Percentiles rank a stretch among this genome's conserved stretches.
phyloP scores from a whole-genome alignment of 2,329 filamentous ascomycete genomes.

The Pseudocercospora musae region DNA sequence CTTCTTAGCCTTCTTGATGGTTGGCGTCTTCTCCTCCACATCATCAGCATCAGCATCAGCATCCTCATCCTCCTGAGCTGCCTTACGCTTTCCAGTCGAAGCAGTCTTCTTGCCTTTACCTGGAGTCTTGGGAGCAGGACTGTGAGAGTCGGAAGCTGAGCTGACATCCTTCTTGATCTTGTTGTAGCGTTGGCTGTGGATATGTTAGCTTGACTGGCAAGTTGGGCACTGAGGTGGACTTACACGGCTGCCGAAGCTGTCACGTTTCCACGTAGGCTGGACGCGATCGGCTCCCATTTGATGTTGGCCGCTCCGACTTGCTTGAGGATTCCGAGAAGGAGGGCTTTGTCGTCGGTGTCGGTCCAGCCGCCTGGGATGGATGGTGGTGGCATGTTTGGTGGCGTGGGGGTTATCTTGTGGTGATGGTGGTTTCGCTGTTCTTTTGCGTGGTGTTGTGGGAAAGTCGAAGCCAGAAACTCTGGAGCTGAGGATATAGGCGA shows the following conservation, averaged over 20 bases:
- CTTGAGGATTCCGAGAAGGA: conserved; percentile 2
- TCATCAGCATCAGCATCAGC: conserved; percentile 6
- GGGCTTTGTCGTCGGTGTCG: conserved; percentile 6
- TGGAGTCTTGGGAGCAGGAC: background rate
- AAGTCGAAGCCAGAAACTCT: no score
- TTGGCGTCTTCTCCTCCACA: background rate
- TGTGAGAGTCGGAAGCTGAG: background rate
- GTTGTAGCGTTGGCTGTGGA: conserved; percentile 7
- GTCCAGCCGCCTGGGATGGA: conserved; percentile 5
- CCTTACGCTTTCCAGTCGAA: conserved; percentile 6
- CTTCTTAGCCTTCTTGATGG: conserved; percentile 4
- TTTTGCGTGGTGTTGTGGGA: no score
- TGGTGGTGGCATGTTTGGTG: background rate
- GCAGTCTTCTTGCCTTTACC: conserved; percentile 7
- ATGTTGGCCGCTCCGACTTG: background rate
- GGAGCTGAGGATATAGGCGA: no score
- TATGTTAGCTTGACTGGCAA: no score
- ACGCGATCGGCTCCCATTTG: background rate
- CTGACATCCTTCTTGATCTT: no score
- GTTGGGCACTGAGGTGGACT: no score
- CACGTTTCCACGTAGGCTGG: background rate
- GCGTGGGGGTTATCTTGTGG: no score
- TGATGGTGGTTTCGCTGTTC: no score
- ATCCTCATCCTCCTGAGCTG: background rate
- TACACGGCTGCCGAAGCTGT: background rate